phyloP scores from a whole-genome alignment of 768 basidiomycete genomes.

The Lanmaoa pseudosensibilis region DNA sequence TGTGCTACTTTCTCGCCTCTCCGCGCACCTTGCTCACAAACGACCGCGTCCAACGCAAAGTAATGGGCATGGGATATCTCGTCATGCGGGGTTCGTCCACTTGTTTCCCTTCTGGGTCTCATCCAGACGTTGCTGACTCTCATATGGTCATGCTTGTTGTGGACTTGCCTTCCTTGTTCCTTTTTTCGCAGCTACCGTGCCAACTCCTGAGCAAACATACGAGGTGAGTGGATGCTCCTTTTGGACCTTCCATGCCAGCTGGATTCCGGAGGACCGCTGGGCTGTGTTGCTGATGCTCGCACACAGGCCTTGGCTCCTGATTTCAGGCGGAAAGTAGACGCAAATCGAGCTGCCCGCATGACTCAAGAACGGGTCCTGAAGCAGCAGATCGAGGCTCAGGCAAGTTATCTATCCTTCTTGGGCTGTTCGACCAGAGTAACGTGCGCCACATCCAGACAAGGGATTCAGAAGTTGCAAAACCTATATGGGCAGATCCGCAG shows the following conservation, averaged over 20 bases:
- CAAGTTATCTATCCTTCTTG: conserved; percentile 28
- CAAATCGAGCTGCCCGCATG: conserved; percentile 50
- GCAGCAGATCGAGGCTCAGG: conserved; percentile 54
- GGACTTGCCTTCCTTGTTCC: background rate
- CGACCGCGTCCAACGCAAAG: conserved; percentile 31
- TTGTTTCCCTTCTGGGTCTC: conserved; percentile 5
- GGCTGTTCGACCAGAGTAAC: conserved; percentile 5
- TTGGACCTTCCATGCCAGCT: background rate
- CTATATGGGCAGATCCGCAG: conserved; percentile 34
- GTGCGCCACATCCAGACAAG: conserved; percentile 14
- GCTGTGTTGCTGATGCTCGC: conserved; percentile 1
- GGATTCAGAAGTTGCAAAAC: conserved; percentile 33
- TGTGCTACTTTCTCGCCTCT: background rate
- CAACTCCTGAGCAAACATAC: conserved; percentile 39
- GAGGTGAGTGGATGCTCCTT: conserved; percentile 24
- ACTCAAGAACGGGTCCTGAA: conserved; percentile 55
- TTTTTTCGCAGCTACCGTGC: conserved; percentile 31
- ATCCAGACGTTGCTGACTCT: conserved; percentile 4
- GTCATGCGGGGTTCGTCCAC: conserved; percentile 56
- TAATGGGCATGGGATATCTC: conserved; percentile 55
- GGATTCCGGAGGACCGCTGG: background rate
- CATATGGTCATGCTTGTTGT: conserved; percentile 1
- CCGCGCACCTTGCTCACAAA: background rate
- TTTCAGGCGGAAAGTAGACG: conserved; percentile 62
- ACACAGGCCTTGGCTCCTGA: conserved; percentile 63